phyloP scores from a whole-genome alignment of 1,284 basidiomycete genomes.

The Pseudomicrostroma phylloplanum region DNA sequence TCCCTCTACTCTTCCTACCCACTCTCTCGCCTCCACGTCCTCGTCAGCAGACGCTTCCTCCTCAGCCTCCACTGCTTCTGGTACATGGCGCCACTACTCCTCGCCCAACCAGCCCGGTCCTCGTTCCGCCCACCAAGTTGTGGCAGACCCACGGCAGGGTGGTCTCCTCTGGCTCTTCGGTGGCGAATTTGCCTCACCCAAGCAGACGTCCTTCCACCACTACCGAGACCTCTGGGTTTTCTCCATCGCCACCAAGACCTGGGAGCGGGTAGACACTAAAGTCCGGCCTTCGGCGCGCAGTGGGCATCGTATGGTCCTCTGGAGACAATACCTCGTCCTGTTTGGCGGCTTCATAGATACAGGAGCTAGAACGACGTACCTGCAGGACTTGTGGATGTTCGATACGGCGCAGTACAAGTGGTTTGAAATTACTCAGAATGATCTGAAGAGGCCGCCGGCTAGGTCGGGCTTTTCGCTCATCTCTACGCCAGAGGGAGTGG shows the following conservation, averaged over 20 bases:
- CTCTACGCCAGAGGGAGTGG: constrained; percentile 69
- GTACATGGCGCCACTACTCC: constrained; percentile 40
- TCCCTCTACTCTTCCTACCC: constrained; percentile 2
- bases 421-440: constrained; percentile 64
- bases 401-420: constrained; percentile 82
- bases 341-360: constrained; percentile 85
- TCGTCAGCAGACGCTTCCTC: background rate
- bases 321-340: constrained; percentile 75
- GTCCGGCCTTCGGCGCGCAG: constrained; percentile 71
- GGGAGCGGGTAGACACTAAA: constrained; percentile 87
- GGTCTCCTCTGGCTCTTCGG: constrained; percentile 50
- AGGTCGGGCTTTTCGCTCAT: constrained; percentile 75
- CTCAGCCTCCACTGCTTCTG: background rate
- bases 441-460: constrained; percentile 16
- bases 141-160: constrained; percentile 37
- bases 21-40: background rate
- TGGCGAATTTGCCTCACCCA: constrained; percentile 61
- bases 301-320: constrained; percentile 77
- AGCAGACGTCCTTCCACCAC: constrained; percentile 83
- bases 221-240: constrained; percentile 63
- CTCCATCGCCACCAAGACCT: constrained; percentile 56
- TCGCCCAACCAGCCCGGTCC: constrained; percentile 47
- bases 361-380: constrained; percentile 68
- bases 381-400: constrained; percentile 82
- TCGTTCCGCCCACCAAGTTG: constrained; percentile 46